Evolutionary conservation across 2,329 filamentous ascomycete genomes (phyloP), one percentile per base, ranked within the genome.

Genomic region (Huntiella decipiens): DNA sequence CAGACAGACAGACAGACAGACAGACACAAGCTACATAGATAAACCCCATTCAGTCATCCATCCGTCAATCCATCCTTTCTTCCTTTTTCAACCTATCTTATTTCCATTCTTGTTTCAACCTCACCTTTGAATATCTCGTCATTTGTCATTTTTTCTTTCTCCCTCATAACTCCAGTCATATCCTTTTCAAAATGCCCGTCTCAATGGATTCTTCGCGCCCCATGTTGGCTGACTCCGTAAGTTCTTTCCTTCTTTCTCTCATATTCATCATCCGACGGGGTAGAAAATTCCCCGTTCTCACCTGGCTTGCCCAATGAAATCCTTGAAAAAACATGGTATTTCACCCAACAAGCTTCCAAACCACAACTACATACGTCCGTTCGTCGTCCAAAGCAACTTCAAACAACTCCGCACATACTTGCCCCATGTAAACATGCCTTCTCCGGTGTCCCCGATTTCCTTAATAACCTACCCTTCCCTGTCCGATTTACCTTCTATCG

Each of bases 211-310:
- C 72, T 38, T 65, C 70, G 45, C 70, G 71, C 57, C 72, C 72
- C 54, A 76, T 76, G 58, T 74, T 76, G 72, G 70, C 70, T 50
- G 67, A 71, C 41, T 75, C 72, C 56, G 72, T 76, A 72, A 46
- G 72, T 71, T 51, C 51, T 50, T 51, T 43, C 42, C 40, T 52
- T 46, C 47, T 45, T 47, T 50, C 38, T 46, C 44, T 38, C 16
- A 37, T 38, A 33, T 38, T 41, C 15, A 34, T 49, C 43, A 38
- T 38, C 47, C 35, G 16, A 16, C 22, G 6, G 16, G 8, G 15
- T 39, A 15, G 15, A 4, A 39, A 39, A 39, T 17, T 16, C 10
- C 37, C 37, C 22, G 37, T 12, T 17, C 11, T 19, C 13, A 13
- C 37, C 37, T 16, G 5, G 11, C 37, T 16, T 12, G 11, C 37